Evolutionary conservation across 176 grass and related monocot species (phyloP).

Genomic region (Otatea glauca): DNA sequence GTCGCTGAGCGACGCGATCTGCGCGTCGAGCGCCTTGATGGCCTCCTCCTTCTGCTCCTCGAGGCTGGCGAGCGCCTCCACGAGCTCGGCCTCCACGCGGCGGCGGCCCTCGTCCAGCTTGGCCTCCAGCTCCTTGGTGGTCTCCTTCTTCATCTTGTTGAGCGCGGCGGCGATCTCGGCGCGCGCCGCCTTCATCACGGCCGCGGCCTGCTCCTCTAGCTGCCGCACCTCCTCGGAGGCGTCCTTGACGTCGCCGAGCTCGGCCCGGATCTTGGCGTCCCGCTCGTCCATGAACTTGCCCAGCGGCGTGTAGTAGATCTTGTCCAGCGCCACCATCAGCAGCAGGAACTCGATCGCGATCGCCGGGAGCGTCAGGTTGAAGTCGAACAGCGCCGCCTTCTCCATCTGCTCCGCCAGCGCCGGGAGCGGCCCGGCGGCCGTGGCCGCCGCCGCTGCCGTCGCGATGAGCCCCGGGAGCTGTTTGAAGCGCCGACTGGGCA

Average conservation of each 20-base stretch:
- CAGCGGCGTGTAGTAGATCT: slow-evolving; percentile 91
- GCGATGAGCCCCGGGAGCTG: slow-evolving; percentile 50
- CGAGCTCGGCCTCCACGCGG: slow-evolving; percentile 84
- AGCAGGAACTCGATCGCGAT: slow-evolving; percentile 91
- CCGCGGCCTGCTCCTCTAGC: slow-evolving; percentile 81
- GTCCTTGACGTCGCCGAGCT: slow-evolving; percentile 93
- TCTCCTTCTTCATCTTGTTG: slow-evolving; percentile 99
- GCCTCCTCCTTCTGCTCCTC: slow-evolving; percentile 91
- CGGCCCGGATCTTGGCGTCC: slow-evolving; percentile 82
- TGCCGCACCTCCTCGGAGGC: slow-evolving; percentile 89
- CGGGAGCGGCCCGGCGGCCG: slow-evolving; percentile 60
- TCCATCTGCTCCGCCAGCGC: slow-evolving; percentile 96
- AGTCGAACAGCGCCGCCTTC: slow-evolving; percentile 92
- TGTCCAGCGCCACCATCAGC: slow-evolving; percentile 97
- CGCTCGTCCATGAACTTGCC: slow-evolving; percentile 98
- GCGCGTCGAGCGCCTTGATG: slow-evolving; percentile 76
- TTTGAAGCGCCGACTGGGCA: slow-evolving; percentile 11
- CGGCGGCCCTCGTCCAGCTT: slow-evolving; percentile 81
- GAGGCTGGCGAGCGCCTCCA: slow-evolving; percentile 71
- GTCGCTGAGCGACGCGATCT: slow-evolving; percentile 91
- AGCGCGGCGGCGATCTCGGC: slow-evolving; percentile 92
- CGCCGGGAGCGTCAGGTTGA: slow-evolving; percentile 85
- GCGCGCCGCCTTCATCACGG: slow-evolving; percentile 81
- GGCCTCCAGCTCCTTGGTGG: slow-evolving; percentile 72
- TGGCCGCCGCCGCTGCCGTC: slow-evolving; percentile 56